Conservation (phyloP, 75 land plant species). For the Sequoia sempervirens region DNA sequence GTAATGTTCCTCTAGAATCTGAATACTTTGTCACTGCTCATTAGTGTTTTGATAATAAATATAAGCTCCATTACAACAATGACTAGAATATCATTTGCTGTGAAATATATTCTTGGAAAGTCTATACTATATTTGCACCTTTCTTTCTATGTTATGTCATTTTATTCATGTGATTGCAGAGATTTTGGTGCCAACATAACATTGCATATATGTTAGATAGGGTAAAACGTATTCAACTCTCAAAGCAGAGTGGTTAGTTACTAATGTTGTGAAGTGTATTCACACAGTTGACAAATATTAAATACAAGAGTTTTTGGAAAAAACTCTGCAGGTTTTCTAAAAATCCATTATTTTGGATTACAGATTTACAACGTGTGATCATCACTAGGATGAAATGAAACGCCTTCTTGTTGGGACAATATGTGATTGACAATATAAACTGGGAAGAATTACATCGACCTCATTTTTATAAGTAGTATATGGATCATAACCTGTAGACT, state of each 20-base stretch:
- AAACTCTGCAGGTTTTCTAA: not conserved
- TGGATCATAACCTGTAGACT: not conserved
- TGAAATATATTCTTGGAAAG: not conserved
- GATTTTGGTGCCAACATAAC: not conserved
- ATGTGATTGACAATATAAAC: not conserved
- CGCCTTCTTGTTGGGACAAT: not conserved
- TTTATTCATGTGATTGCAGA: not conserved
- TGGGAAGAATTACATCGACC: not conserved
- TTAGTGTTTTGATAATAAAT: not conserved
- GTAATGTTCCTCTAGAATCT: conserved; percentile 24
- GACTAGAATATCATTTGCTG: not conserved
- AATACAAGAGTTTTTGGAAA: not conserved
- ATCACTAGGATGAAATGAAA: not conserved
- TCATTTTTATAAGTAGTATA: not conserved
- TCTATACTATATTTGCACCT: not conserved
- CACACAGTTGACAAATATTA: not conserved
- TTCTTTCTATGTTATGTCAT: not conserved
- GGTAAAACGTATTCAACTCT: not conserved
- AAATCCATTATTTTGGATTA: not conserved
- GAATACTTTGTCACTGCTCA: not conserved
- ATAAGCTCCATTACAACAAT: not conserved
- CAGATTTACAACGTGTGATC: not conserved
- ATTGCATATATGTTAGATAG: not conserved
- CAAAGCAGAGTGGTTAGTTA: not conserved
- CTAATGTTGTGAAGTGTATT: not conserved